Evolutionary conservation across 305 asterid genomes (phyloP), one percentile per base, ranked within the genome.

Genomic region (Fraxinus greggii): DNA sequence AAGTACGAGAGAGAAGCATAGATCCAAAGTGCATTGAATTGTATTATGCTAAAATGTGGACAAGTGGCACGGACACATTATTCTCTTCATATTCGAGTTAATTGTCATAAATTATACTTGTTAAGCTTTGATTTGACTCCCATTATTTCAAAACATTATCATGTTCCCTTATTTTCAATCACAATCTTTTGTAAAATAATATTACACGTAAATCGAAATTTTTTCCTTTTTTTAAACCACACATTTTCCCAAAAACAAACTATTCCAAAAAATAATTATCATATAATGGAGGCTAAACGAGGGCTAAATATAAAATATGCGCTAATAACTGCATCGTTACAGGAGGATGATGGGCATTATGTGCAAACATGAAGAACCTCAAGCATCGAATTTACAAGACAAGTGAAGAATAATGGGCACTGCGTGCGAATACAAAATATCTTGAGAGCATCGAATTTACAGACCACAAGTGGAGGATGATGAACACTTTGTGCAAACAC

Each of bases 1-100:
- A 72, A 70, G 85, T 54, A 70, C 82, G 75, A 77, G 40, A n/a
- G 24, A 17, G 24, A 17, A 51, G 3, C 24, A 51, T 5, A 51
- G 63, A 51, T n/a, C 63, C 23, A 51, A 17, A 51, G 24, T 51
- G n/a, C 10, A 59, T 59, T 59, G 26, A n/a, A 21, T 5, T 21
- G 7, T 28, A 5, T 19, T 10, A 24, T 24, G n/a, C 72, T 1
- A 65, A 23, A 65, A 35, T 1, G 23, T 54, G 26, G 65, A 54
- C 65, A 54, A 54, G 65, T 56, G 26, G 67, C 67, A 5, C 1
- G 9, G 9, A 56, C 67, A 45, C 12, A 19, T 17, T 56, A 56
- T 56, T 56, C 67, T n/a, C 10, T n/a, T 56, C 23, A 6, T 56
- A n/a, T 5, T 6, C 10, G 10, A 17, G 51, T 42, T 42, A 42